Percentiles rank a stretch among this genome's conserved stretches.
phyloP scores from a whole-genome alignment of 164 flowering plant genomes.

The Macadamia tetraphylla region DNA sequence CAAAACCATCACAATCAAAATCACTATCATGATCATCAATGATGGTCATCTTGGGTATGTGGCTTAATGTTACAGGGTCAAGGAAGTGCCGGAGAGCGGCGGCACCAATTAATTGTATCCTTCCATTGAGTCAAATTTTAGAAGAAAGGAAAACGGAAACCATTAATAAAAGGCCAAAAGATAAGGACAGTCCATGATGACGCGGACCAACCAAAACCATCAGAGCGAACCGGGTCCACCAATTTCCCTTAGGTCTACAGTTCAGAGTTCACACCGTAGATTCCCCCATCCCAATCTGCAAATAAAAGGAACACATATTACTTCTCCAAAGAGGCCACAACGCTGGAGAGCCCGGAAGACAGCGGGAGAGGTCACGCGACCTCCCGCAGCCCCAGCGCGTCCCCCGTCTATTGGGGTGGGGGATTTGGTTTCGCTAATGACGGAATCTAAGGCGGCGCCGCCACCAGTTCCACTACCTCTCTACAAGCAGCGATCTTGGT shows the following conservation, averaged over 20 bases:
- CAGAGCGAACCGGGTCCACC: not conserved
- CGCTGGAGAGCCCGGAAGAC: not conserved
- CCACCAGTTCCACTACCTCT: not conserved
- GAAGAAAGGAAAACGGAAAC: too few relatives aligned
- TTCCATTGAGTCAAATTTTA: too few relatives aligned
- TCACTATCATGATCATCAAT: too few relatives aligned
- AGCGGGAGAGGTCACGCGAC: not conserved
- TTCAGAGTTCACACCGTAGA: too few relatives aligned
- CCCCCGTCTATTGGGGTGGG: conserved; percentile 3
- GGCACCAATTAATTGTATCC: too few relatives aligned
- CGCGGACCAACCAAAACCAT: conserved; percentile 2
- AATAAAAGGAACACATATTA: too few relatives aligned
- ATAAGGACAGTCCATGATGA: conserved; percentile 7
- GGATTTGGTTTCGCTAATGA: not conserved
- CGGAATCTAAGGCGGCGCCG: conserved; percentile 8
- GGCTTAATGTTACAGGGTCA: too few relatives aligned
- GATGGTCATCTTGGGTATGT: too few relatives aligned
- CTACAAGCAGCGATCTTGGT: conserved; percentile 64
- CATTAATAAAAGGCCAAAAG: too few relatives aligned
- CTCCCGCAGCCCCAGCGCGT: not conserved
- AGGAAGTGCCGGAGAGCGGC: too few relatives aligned
- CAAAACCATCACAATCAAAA: too few relatives aligned
- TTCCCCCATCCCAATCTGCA: too few relatives aligned
- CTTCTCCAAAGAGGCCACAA: not conserved
- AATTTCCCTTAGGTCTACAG: not conserved